Base-by-base conservation (phyloP, 1,284 basidiomycete species). In the Acaromyces ingoldii region DNA sequence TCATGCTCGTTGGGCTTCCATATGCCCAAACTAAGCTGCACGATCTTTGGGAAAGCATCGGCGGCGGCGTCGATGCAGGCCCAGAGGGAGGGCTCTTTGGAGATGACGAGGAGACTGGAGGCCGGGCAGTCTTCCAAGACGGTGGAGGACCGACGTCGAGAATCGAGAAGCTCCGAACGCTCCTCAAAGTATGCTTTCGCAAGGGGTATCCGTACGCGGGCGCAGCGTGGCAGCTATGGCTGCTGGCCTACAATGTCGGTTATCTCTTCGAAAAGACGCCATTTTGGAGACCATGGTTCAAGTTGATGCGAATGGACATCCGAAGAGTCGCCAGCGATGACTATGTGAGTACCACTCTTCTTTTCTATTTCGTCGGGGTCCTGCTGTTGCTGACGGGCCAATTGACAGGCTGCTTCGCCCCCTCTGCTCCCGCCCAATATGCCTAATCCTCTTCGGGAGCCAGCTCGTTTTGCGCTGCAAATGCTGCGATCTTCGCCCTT, bases 221-320 rank as follows among this genome's bases (percentile, higher is more conserved):
- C 68, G 81, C 84, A 5, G 71, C 79, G 1, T 87, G 87, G 61
- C 92, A 98, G 75, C 63, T 85, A 19, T 88, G 87, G 82, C 78
- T 95, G 54, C 80, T 97, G 15, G 77, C 53, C 15, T 72, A 85
- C 80, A 95, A 95, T 75, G 77, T 97, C 29, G 84, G 85, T 6
- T 98, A 97, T 77, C 80, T 97, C 22, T 97, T 96, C 72, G 88
- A 90, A 62, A 82, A 82, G 71, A 91, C 87, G 10, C 83, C 86
- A 1, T 87, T 85, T 74, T 93, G 93, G 78, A 83, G 92, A 59
- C 93, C 93, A 10, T 98, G 92, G 92, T 82, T 31, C 88, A 79
- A 81, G 26, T 86, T 86, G 84, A 83, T 92, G 56, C 85, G 88
- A 6, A 80, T 95, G 13, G 87, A 91, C 67, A 76, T 93, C 19